Percentiles rank a stretch among this genome's conserved stretches.
Conservation (phyloP, 306 rosid species). For the Acacia crassicarpa region DNA sequence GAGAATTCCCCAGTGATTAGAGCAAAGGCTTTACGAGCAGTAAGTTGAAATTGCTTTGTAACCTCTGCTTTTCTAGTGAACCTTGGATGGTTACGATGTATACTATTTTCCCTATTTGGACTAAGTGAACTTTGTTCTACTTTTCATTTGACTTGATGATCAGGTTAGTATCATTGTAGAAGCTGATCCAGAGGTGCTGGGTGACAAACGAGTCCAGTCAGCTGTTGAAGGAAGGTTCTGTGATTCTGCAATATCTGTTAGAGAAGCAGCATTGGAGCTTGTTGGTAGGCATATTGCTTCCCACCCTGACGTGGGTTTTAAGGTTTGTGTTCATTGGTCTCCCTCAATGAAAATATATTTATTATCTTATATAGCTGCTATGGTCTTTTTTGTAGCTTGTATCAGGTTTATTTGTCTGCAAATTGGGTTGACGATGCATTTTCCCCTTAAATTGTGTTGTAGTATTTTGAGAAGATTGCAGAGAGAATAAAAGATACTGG, state of each 20-base stretch:
- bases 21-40: conserved; percentile 96
- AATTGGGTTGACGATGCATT: conserved; percentile 22
- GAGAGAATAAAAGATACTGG: conserved; percentile 97
- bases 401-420: background rate
- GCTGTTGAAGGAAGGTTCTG: conserved; percentile 98
- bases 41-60: conserved; percentile 37
- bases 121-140: background rate
- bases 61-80: conserved; percentile 20
- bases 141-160: conserved; percentile 36
- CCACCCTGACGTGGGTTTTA: conserved; percentile 97
- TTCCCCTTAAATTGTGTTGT: conserved; percentile 16
- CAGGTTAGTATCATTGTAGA: conserved; percentile 99
- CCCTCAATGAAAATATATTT: conserved; percentile 12
- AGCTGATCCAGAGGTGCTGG: conserved; percentile 97
- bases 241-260: conserved; percentile 90
- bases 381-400: conserved; percentile 7
- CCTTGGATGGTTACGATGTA: conserved; percentile 10
- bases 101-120: conserved; percentile 5
- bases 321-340: conserved; percentile 54
- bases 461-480: conserved; percentile 97
- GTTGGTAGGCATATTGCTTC: conserved; percentile 99
- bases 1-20: conserved; percentile 92
- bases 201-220: conserved; percentile 78
- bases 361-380: conserved; percentile 9
- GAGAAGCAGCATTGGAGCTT: conserved; percentile 99